Conservation (phyloP, 768 basidiomycete genomes). For the Coprinellus aureogranulatus region DNA sequence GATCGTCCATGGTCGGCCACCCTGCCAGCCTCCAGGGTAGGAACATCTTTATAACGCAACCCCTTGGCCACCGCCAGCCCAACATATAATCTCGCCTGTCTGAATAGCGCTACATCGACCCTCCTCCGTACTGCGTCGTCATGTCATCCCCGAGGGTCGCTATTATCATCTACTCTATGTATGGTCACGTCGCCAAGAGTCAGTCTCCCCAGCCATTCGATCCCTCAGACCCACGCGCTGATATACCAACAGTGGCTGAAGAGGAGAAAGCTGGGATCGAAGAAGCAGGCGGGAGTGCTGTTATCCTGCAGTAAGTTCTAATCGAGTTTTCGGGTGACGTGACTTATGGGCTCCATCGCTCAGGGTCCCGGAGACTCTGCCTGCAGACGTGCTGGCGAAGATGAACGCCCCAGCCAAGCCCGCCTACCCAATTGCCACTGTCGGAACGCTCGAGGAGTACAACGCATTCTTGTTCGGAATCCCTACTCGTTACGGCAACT, state of each 20-base stretch:
- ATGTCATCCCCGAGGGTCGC: slow-evolving; percentile 59
- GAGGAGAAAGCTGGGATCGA: slow-evolving; percentile 46
- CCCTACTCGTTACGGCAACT: slow-evolving; percentile 71
- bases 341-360: not conserved
- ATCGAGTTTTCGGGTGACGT: too few species aligned
- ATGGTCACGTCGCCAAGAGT: slow-evolving; percentile 72
- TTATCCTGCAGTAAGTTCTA: slow-evolving; percentile 51
- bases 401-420: slow-evolving; percentile 64
- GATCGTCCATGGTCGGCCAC: too few species aligned
- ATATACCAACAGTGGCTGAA: slow-evolving; percentile 53
- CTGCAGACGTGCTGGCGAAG: slow-evolving; percentile 52
- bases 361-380: slow-evolving; percentile 78
- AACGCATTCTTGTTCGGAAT: slow-evolving; percentile 71
- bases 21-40: too few species aligned
- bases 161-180: slow-evolving; percentile 73
- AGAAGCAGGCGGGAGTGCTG: slow-evolving; percentile 47
- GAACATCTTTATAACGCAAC: too few species aligned
- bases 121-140: not conserved
- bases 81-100: too few species aligned
- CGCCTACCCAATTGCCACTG: slow-evolving; percentile 53
- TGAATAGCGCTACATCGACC: too few species aligned
- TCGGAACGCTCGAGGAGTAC: slow-evolving; percentile 46
- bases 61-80: too few species aligned
- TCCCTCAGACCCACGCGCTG: slow-evolving; percentile 9
- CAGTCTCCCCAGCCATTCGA: slow-evolving; percentile 20